Evolutionary conservation across 495 filamentous ascomycete species (phyloP), one percentile per base, ranked within the genome.

Genomic region (Xylaria longipes): DNA sequence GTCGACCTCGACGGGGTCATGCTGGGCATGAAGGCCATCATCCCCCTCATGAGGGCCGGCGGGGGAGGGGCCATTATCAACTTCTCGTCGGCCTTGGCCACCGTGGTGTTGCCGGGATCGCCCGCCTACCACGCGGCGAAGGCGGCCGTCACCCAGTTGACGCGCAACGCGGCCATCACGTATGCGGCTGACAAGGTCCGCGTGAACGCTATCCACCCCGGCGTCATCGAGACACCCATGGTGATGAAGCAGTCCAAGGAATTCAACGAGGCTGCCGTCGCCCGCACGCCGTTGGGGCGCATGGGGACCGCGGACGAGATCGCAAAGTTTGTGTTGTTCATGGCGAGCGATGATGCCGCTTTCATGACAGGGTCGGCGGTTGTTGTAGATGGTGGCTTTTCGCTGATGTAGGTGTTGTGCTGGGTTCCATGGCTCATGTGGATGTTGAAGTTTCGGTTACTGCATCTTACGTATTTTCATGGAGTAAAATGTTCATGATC

Each of bases 321-420:
- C 9, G 74, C 72, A 2, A 76, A 69, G 50, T 56, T 56, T 12
- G 72, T 66, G 2, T 43, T 69, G 31, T 78, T 78, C 58, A 35
- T 78, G 63, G 54, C 72, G 15, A 76, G 72, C 70, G 72, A 78
- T 43, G 71, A 69, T 5, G 68, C 74, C 6, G 73, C 70, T 35
- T 78, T 68, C 29, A 63, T 73, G 37, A 74, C 72, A 5, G 72
- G 70, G 12, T 41, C 45, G n/a, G 31, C 61, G 15, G 48, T 74
- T 27, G 35, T 54, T 27, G 58, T 78, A 4, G 74, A 78, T 71
- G 74, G 74, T 22, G 74, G 74, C 11, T 65, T 61, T 33, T 52
- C 64, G 8, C 5, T 58, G 54, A 17, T 0, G 29, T 35, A 58
- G 29, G 27, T 3, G 52, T 29, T 54, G n/a, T n/a, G n/a, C 48